phyloP scores from a whole-genome alignment of 1,284 basidiomycete species.

The Ustilago curta region DNA sequence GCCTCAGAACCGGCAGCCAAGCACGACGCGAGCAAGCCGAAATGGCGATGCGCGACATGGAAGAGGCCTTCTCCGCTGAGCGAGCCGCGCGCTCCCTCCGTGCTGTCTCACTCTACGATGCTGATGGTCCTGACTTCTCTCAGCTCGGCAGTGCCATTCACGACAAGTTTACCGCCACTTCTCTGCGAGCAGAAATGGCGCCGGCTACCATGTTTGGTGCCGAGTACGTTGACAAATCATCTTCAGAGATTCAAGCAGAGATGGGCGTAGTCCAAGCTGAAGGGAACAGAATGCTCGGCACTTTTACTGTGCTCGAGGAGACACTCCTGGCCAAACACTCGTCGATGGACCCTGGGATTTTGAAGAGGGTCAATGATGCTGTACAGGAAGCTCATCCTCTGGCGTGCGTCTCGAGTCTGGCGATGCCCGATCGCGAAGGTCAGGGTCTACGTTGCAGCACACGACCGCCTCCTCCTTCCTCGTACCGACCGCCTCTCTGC shows the following conservation, averaged over 20 bases:
- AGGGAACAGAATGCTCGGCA: slow-evolving; percentile 51
- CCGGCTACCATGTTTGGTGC: slow-evolving; percentile 43
- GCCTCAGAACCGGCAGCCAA: slow-evolving; percentile 32
- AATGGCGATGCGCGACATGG: slow-evolving; percentile 24
- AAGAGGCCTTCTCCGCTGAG: slow-evolving; percentile 39
- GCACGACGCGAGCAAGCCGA: slow-evolving; percentile 30
- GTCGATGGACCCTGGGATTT: slow-evolving; percentile 10
- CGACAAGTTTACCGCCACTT: slow-evolving; percentile 16
- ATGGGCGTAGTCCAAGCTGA: slow-evolving; percentile 56
- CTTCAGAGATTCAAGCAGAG: slow-evolving; percentile 59
- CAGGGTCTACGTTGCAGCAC: neutral
- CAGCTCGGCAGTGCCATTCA: neutral
- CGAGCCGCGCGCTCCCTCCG: slow-evolving; percentile 39
- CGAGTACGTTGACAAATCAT: slow-evolving; percentile 47
- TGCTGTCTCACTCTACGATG: slow-evolving; percentile 34
- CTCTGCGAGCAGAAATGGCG: slow-evolving; percentile 28
- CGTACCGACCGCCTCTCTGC: slow-evolving; percentile 14
- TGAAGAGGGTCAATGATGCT: slow-evolving; percentile 15
- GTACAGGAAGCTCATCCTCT: slow-evolving; percentile 13
- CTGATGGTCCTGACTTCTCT: slow-evolving; percentile 1
- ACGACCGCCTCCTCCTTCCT: slow-evolving; percentile 27
- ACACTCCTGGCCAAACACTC: slow-evolving; percentile 36
- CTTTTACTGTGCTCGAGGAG: slow-evolving; percentile 48
- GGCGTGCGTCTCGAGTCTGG: slow-evolving; percentile 13
- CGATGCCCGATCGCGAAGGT: neutral